Conservation (phyloP, 345 rosid genomes). For the Corymbia maculata region DNA sequence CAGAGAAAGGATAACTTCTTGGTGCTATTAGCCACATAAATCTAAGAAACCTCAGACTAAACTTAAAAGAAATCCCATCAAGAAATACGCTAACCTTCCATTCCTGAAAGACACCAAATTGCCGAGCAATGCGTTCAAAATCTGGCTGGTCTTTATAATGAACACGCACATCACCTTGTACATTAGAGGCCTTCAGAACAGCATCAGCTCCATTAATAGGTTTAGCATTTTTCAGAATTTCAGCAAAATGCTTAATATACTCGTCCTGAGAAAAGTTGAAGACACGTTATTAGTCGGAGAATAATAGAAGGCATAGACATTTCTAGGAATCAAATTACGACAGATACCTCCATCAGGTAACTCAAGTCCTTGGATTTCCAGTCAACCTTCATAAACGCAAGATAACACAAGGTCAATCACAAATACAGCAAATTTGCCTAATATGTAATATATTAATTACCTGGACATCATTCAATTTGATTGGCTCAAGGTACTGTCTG, state of each 20-base stretch:
- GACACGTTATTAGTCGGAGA: not conserved
- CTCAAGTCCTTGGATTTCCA: constrained; percentile 89
- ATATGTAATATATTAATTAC: constrained; percentile 18
- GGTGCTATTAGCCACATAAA: not conserved
- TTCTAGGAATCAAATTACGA: not conserved
- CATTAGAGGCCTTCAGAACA: constrained; percentile 52
- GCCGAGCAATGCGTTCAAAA: constrained; percentile 65
- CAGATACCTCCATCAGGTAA: constrained; percentile 74
- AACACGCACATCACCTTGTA: constrained; percentile 63
- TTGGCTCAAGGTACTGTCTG: constrained; percentile 80
- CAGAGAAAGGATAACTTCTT: not conserved
- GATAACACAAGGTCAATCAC: not conserved
- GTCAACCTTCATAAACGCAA: constrained; percentile 40
- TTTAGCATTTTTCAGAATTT: constrained; percentile 57
- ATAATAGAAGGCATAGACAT: not conserved
- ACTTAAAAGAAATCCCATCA: not conserved
- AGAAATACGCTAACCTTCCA: constrained; percentile 71
- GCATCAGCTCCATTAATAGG: constrained; percentile 61
- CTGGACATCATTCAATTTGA: constrained; percentile 81
- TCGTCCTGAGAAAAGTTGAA: constrained; percentile 43
- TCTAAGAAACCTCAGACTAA: not conserved
- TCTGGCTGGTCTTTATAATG: constrained; percentile 62
- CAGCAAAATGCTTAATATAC: constrained; percentile 47
- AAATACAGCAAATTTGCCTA: not conserved
- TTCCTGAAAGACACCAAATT: constrained; percentile 90